Evolutionary conservation across 2,329 filamentous ascomycete genomes (phyloP).

Genomic region (Penicillium sp.): DNA sequence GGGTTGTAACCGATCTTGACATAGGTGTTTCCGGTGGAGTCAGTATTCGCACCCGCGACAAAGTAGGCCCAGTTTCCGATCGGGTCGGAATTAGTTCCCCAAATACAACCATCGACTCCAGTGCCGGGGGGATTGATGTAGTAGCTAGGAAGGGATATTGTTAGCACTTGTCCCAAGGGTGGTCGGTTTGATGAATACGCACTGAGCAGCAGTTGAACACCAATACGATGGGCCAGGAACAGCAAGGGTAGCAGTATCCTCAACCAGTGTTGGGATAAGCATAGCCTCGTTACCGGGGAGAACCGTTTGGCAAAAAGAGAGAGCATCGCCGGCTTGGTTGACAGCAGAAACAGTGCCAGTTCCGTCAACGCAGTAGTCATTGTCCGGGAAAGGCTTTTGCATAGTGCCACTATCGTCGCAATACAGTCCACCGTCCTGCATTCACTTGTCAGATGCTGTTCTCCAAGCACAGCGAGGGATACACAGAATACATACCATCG

Average conservation of each 20-base stretch:
- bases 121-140: conserved; percentile 75
- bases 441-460: conserved; percentile 10
- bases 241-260: conserved; percentile 56
- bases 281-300: conserved; percentile 12
- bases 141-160: conserved; percentile 48
- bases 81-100: conserved; percentile 61
- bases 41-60: conserved; percentile 71
- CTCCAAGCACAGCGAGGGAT: background rate
- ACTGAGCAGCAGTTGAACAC: conserved; percentile 70
- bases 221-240: conserved; percentile 69
- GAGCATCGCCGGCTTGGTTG: conserved; percentile 56
- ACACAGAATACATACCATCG: conserved; percentile 58
- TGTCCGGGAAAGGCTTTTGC: conserved; percentile 63
- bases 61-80: conserved; percentile 75
- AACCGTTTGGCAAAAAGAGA: conserved; percentile 14
- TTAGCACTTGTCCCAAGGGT: background rate
- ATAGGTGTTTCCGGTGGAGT: conserved; percentile 61
- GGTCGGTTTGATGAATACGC: conserved; percentile 34
- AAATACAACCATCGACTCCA: conserved; percentile 59
- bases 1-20: conserved; percentile 77
- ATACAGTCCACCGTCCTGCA: conserved; percentile 68
- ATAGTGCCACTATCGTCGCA: conserved; percentile 65
- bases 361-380: conserved; percentile 67
- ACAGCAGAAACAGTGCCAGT: conserved; percentile 61
- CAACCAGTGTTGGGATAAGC: conserved; percentile 56